Conservation (phyloP, 2,329 filamentous ascomycete genomes). For the Diplodia seriata region DNA sequence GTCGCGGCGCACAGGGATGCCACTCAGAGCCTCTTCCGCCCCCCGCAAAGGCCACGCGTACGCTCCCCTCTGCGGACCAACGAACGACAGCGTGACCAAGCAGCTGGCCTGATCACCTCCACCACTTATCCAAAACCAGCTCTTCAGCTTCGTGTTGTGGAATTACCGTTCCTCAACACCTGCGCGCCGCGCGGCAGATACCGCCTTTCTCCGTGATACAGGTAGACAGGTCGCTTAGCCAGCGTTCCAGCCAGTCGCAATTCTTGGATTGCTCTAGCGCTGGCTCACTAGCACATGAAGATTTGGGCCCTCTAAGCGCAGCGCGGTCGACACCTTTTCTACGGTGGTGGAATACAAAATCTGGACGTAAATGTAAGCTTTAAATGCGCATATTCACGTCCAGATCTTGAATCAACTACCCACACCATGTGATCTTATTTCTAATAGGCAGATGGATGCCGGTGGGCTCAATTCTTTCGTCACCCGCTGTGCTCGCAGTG, state of each 20-base stretch:
- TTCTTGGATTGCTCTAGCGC: neutral
- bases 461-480: too few relatives aligned
- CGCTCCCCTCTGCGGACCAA: conserved; percentile 20
- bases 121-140: neutral
- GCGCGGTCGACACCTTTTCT: too few relatives aligned
- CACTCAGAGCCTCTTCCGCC: conserved; percentile 25
- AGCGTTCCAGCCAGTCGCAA: neutral
- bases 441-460: too few relatives aligned
- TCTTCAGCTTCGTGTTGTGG: conserved; percentile 23
- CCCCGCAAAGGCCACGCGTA: conserved; percentile 23
- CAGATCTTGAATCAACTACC: too few relatives aligned
- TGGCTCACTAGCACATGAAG: neutral
- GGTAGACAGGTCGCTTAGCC: neutral
- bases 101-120: conserved; percentile 24
- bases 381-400: too few relatives aligned
- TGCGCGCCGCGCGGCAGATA: conserved; percentile 5
- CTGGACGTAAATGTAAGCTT: too few relatives aligned
- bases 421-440: too few relatives aligned
- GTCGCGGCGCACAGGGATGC: conserved; percentile 15
- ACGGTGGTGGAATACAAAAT: too few relatives aligned
- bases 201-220: neutral
- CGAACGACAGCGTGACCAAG: conserved; percentile 22
- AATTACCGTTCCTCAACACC: conserved; percentile 18
- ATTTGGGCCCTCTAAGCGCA: too few relatives aligned
- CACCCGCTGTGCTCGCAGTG: too few relatives aligned